Conservation (phyloP, 2,329 filamentous ascomycete species). For the Tolypocladium sp. region DNA sequence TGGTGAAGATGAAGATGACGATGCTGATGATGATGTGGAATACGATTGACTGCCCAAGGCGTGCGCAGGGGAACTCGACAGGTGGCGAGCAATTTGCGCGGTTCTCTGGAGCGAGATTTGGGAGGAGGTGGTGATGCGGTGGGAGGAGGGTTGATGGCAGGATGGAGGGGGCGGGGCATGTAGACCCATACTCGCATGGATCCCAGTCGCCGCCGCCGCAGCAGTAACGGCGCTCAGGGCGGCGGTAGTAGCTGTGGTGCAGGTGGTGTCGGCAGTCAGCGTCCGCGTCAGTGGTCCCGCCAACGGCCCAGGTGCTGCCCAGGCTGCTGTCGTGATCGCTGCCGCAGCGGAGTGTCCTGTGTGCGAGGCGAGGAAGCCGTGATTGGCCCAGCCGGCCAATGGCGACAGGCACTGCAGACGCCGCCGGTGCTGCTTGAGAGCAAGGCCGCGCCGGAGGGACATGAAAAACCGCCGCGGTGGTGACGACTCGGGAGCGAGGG, state of each 20-base stretch:
- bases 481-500: neutral
- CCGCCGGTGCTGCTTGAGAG: conserved; percentile 2
- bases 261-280: neutral
- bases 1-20: conserved; percentile 12
- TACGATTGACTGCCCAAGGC: neutral
- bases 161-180: conserved; percentile 30
- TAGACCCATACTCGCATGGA: conserved; percentile 16
- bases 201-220: neutral
- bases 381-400: conserved; percentile 6
- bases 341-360: neutral
- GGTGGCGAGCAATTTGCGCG: conserved; percentile 45
- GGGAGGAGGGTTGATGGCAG: conserved; percentile 7
- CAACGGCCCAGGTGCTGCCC: neutral
- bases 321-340: neutral
- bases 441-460: conserved; percentile 1
- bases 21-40: neutral
- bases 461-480: neutral
- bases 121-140: conserved; percentile 9
- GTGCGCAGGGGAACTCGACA: conserved; percentile 22
- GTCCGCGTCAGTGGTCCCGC: neutral
- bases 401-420: conserved; percentile 4
- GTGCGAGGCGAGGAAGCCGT: conserved; percentile 1
- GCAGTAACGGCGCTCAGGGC: neutral
- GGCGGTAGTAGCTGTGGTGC: neutral
- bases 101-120: conserved; percentile 42